A percentile compares a stretch with the other conserved stretches of the same genome.
Conservation (phyloP, 495 filamentous ascomycete species). For the Xylaria palmicola region DNA sequence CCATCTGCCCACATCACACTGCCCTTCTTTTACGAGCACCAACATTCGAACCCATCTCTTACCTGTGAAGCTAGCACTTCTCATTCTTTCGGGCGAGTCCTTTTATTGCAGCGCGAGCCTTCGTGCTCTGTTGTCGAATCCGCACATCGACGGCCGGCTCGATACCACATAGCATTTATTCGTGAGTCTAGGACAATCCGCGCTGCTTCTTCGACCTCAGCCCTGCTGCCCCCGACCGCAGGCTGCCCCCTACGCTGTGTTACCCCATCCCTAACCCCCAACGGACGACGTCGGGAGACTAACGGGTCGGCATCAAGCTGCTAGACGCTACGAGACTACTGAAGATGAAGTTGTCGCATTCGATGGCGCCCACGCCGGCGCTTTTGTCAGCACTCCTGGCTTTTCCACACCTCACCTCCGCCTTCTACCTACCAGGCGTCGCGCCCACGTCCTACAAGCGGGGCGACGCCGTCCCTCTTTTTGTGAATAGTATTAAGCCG, state of each 20-base stretch:
- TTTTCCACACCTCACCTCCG: slow-evolving; percentile 57
- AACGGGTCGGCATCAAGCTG: not conserved
- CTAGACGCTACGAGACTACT: not conserved
- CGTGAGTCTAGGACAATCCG: not conserved
- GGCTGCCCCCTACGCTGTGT: not conserved
- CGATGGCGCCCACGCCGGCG: slow-evolving; percentile 47
- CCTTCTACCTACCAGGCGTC: slow-evolving; percentile 95
- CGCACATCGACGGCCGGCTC: not conserved
- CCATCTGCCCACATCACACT: not conserved
- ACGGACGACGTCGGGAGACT: not conserved
- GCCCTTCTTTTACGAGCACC: not conserved
- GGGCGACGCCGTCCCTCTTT: slow-evolving; percentile 76
- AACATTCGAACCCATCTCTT: not conserved
- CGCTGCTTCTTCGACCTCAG: too few species aligned
- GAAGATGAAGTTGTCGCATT: slow-evolving; percentile 49
- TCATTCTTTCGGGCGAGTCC: not conserved
- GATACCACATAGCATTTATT: too few species aligned
- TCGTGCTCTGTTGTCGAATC: slow-evolving; percentile 5
- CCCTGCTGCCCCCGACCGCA: not conserved
- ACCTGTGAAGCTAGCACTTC: not conserved
- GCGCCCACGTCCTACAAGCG: slow-evolving; percentile 86
- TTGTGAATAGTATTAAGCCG: slow-evolving; percentile 90
- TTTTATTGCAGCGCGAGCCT: slow-evolving; percentile 1
- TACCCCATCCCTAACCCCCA: not conserved
- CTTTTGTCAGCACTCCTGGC: slow-evolving; percentile 45